These are phyloP conservation scores for Puccinia novopanici DNA, from an alignment of 1,284 basidiomycete genomes.

Conservation along the genomic window DNA sequence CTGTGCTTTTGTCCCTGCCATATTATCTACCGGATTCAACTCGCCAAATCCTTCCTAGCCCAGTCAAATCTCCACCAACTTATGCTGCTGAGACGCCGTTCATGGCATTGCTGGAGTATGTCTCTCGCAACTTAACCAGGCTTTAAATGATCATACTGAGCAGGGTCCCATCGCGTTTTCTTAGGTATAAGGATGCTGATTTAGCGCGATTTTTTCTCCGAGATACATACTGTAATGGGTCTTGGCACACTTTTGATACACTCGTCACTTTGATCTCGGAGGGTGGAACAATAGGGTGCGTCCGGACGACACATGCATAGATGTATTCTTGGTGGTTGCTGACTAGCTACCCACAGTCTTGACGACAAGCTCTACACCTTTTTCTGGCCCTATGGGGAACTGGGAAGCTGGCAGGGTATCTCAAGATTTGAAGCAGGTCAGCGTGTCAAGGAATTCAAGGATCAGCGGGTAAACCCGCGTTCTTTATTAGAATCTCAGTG, in stretches of 20 bases:
- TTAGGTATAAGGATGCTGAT: conserved; percentile 69
- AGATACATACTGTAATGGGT: conserved; percentile 81
- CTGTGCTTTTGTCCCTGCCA: conserved; percentile 33
- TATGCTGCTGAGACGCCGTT: conserved; percentile 25
- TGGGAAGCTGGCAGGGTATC: conserved; percentile 74
- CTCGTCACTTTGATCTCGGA: conserved; percentile 79
- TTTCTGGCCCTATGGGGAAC: conserved; percentile 77
- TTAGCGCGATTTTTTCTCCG: conserved; percentile 77
- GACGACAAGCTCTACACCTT: conserved; percentile 84
- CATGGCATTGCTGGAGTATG: conserved; percentile 51
- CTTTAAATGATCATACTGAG: background rate
- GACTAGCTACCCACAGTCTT: conserved; percentile 64
- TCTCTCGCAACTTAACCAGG: background rate
- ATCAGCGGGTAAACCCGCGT: conserved; percentile 77
- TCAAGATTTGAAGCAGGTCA: conserved; percentile 79
- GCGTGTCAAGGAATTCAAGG: conserved; percentile 78
- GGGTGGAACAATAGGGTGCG: conserved; percentile 79
- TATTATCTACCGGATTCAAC: conserved; percentile 44
- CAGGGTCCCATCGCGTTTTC: background rate
- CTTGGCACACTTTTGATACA: conserved; percentile 79
- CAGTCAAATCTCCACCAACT: conserved; percentile 12
- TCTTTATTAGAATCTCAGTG: conserved; percentile 47
- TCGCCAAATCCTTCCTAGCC: conserved; percentile 34
- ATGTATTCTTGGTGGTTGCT: background rate
- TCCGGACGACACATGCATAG: conserved; percentile 35